Conservation (phyloP, 306 rosid genomes). For the Acacia melanoxylon region DNA sequence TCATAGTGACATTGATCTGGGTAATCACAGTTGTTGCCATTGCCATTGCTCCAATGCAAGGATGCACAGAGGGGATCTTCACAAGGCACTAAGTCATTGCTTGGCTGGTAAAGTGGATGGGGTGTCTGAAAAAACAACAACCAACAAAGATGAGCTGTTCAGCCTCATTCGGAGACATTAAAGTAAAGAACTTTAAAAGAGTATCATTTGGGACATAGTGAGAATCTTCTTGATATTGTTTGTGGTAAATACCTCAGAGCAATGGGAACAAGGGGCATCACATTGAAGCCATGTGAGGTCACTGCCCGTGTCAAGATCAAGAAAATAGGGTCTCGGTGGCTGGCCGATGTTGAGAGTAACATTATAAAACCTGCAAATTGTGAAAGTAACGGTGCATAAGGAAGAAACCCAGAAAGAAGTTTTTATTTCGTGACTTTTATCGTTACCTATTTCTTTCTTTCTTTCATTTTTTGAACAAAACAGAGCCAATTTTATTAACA, state of each 20-base stretch:
- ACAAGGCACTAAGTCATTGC: conserved; percentile 70
- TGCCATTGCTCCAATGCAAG: conserved; percentile 45
- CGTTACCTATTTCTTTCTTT: not conserved
- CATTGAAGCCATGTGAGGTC: conserved; percentile 99
- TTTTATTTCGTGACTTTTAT: not conserved
- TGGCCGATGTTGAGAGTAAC: conserved; percentile 76
- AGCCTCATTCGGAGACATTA: not conserved
- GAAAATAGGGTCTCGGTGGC: conserved; percentile 88
- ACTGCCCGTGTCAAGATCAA: conserved; percentile 95
- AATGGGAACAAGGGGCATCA: conserved; percentile 80
- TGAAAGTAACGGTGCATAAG: not conserved
- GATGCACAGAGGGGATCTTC: conserved; percentile 67
- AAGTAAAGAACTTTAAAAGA: not conserved
- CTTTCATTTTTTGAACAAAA: not conserved
- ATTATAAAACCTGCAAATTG: conserved; percentile 69
- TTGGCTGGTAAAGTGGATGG: conserved; percentile 79
- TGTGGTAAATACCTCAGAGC: conserved; percentile 60
- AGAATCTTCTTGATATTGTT: not conserved
- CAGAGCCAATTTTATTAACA: no score
- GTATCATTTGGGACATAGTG: not conserved
- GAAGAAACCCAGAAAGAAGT: conserved; percentile 2
- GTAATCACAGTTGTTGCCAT: conserved; percentile 47
- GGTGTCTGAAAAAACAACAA: conserved; percentile 63
- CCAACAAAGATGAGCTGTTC: not conserved
- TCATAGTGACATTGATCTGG: conserved; percentile 87